Evolutionary conservation across 2,329 filamentous ascomycete genomes (phyloP), one percentile per base, ranked within the genome.

Genomic region (Fonsecaea nubica): DNA sequence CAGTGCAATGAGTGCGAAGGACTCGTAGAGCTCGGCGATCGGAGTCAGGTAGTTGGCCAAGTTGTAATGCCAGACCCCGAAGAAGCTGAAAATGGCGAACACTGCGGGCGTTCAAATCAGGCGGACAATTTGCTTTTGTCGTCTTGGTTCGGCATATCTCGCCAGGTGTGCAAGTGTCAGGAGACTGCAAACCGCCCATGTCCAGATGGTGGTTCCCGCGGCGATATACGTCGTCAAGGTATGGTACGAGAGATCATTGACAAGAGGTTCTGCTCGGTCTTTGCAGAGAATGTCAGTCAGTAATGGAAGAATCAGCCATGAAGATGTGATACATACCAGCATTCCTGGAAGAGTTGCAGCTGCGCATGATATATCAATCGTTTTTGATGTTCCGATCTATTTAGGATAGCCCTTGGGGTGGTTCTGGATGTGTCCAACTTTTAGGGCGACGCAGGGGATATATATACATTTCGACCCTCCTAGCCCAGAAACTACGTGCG

Each of bases 11-110:
- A 50, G 45, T 21, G 45, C 45, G 4, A 50, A 50, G 10, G 18
- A 30, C 10, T 25, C 21, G 45, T 50, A 50, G 21, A 50, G 18
- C 45, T 50, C 45, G 45, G 45, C 45, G 8, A 50, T 25, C 10
- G 45, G 45, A 50, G 45, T 50, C 18, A 50, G 45, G 45, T 50
- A 50, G 45, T 50, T 50, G 18, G 45, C 45, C 25, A 50, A 18
- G 9, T 50, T 50, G 21, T 50, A 50, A 50, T 50, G 45, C 45
- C 45, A 50, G 45, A 50, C 45, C 12, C 45, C 45, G 8, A 50
- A 50, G 45, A 50, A 50, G 45, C 45, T 25, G 45, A 50, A 25
- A 12, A 50, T 50, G 45, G 45, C 45, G 9, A 50, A 50, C 12
- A 50, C 21, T 3, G 18, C 45, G 13, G 45, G 45, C 21, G 45